Conservation (phyloP, 352 stramenopile species). For the Pythium volutum region DNA sequence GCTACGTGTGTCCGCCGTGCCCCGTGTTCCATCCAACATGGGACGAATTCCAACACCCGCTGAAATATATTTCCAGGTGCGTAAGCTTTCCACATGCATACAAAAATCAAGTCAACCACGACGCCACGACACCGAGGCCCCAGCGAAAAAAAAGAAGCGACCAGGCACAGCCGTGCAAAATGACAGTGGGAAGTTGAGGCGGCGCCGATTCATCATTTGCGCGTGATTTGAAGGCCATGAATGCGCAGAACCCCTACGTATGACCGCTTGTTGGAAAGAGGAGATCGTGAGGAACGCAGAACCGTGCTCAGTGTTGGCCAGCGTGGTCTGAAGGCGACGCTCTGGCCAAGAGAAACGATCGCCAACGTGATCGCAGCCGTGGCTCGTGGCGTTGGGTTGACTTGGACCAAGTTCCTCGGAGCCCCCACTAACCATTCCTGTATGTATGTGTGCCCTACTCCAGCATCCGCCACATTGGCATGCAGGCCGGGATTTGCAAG, state of each 20-base stretch:
- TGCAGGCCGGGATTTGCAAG: constrained; percentile 97
- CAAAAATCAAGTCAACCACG: constrained; percentile 24
- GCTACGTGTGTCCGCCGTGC: constrained; percentile 82
- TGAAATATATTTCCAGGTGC: constrained; percentile 93
- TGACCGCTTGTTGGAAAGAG: constrained; percentile 23
- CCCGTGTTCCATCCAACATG: constrained; percentile 83
- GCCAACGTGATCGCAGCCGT: too few species aligned
- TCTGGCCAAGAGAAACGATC: constrained; percentile 3
- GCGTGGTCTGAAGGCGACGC: not conserved
- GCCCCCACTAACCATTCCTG: not conserved
- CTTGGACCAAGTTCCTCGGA: not conserved
- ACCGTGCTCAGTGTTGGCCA: constrained; percentile 1
- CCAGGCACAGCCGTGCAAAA: not conserved
- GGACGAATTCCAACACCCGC: constrained; percentile 87
- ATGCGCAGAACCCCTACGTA: constrained; percentile 5
- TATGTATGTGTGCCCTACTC: not conserved
- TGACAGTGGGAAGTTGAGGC: not conserved
- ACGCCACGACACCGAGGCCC: constrained; percentile 2
- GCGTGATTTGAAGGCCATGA: not conserved
- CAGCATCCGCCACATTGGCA: constrained; percentile 88
- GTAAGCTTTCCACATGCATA: constrained; percentile 38
- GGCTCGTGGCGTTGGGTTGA: constrained; percentile 3
- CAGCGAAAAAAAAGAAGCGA: constrained; percentile 22
- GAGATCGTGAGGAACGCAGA: constrained; percentile 8
- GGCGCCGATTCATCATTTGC: not conserved